Percentiles rank a stretch among this genome's conserved stretches.
These are phyloP conservation scores for Termitomyces sp. DNA, from an alignment of 768 basidiomycete genomes.

Conservation along the genomic window DNA sequence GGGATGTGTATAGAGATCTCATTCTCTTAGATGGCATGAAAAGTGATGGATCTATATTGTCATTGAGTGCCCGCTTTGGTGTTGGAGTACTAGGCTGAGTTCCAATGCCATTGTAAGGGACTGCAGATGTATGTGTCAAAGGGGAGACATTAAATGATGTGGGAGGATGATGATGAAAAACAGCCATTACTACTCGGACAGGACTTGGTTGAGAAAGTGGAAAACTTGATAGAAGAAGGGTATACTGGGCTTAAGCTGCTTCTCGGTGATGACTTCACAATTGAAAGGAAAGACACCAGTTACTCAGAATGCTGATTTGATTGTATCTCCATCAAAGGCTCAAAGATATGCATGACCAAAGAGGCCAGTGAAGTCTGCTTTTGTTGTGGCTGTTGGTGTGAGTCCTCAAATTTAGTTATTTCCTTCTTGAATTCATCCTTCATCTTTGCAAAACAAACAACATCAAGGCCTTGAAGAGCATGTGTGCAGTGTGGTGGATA, in stretches of 20 bases:
- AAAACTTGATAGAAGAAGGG: slow-evolving; percentile 16
- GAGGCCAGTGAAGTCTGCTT: slow-evolving; percentile 13
- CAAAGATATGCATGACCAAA: slow-evolving; percentile 16
- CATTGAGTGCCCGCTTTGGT: not conserved
- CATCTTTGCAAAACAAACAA: slow-evolving; percentile 38
- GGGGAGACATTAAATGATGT: slow-evolving; percentile 6
- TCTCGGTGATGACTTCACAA: slow-evolving; percentile 14
- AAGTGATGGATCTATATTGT: slow-evolving; percentile 13
- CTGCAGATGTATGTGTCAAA: not conserved
- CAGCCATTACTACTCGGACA: slow-evolving; percentile 6
- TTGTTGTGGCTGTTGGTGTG: slow-evolving; percentile 17
- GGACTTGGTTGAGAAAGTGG: slow-evolving; percentile 8
- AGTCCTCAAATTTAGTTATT: slow-evolving; percentile 19
- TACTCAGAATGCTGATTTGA: slow-evolving; percentile 22
- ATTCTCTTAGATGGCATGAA: slow-evolving; percentile 23
- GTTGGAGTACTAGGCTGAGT: not conserved
- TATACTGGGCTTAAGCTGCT: slow-evolving; percentile 23
- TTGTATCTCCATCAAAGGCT: slow-evolving; percentile 11
- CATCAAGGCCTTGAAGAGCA: slow-evolving; percentile 40
- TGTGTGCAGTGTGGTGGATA: slow-evolving; percentile 41
- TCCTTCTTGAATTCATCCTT: slow-evolving; percentile 25
- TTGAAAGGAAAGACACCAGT: slow-evolving; percentile 24
- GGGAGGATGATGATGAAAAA: slow-evolving; percentile 7
- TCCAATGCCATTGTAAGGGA: too few relatives aligned
- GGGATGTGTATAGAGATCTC: slow-evolving; percentile 11